Percentiles rank a stretch among this genome's conserved stretches.
These are phyloP conservation scores for Hibiscus syriacus DNA, from an alignment of 345 rosid species.

Conservation along the genomic window DNA sequence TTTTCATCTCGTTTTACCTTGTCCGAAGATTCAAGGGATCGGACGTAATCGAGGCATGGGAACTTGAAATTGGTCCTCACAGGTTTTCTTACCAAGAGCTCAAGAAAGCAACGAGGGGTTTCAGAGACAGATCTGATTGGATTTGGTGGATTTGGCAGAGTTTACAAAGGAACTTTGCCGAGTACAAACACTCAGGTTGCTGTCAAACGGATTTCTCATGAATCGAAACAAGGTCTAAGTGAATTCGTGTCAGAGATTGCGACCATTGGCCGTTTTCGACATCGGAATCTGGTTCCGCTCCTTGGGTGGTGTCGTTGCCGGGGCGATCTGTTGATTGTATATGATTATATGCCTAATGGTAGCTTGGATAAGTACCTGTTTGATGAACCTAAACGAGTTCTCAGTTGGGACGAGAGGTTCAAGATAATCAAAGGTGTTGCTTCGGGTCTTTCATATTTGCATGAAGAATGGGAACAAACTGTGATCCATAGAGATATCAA, in stretches of 20 bases:
- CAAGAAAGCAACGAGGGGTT: constrained; percentile 69
- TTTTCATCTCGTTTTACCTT: constrained; percentile 30
- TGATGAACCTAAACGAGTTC: constrained; percentile 44
- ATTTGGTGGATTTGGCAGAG: constrained; percentile 81
- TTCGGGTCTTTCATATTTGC: constrained; percentile 72
- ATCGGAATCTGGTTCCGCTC: constrained; percentile 79
- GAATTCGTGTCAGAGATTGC: constrained; percentile 84
- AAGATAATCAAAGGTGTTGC: constrained; percentile 76
- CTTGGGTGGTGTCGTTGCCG: constrained; percentile 70
- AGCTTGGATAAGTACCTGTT: constrained; percentile 84
- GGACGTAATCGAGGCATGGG: constrained; percentile 74
- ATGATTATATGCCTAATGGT: constrained; percentile 85
- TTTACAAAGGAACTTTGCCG: constrained; percentile 66
- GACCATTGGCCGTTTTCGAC: constrained; percentile 79
- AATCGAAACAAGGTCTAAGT: constrained; percentile 72
- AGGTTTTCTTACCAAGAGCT: constrained; percentile 68
- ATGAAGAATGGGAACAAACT: constrained; percentile 90
- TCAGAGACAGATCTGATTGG: constrained; percentile 81
- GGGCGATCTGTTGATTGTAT: constrained; percentile 63
- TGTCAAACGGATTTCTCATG: constrained; percentile 66
- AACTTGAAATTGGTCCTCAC: constrained; percentile 77
- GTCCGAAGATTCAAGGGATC: constrained; percentile 35
- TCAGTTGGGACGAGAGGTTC: constrained; percentile 75
- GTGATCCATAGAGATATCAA: constrained; percentile 92
- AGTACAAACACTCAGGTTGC: constrained; percentile 49